Evolutionary conservation across 306 rosid genomes (phyloP), one percentile per base, ranked within the genome.

Genomic region (Glycine tomentella): DNA sequence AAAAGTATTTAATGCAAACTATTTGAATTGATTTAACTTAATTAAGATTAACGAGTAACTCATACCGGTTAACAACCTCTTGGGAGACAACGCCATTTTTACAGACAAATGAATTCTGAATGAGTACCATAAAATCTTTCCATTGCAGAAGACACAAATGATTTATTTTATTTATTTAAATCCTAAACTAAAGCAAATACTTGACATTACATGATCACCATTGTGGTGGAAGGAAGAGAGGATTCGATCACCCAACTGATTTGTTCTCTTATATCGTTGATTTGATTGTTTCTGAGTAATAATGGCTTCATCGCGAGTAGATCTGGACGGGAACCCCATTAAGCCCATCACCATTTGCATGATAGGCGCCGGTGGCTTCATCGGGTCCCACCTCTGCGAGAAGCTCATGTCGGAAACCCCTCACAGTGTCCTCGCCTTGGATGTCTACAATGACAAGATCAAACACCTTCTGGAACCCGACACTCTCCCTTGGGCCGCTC

Each of bases 281-380:
- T 25, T 25, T 25, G 31, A 25, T 25, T 25, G 31, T 25, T 25
- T 25, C 31, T 0, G 31, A 25, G 92, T 20, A 20, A 20, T 4
- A 11, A 69, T 69, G 95, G 94, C 93, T 83, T 86, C 94, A 34
- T 1, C 88, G 59, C 82, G 96, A 16, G 84, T 90, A 68, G 98
- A 94, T 94, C 96, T 94, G 40, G 94, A 90, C 48, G 96, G 96
- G 7, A 92, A 85, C 14, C 89, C 90, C 55, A 92, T 94, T 1
- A 90, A 88, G 87, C 87, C 97, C 65, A 82, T 94, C 25, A 90
- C 98, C 10, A 92, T 94, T 25, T 94, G 98, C 89, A 94, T 94
- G 97, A 94, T 94, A n/a, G 98, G 98, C 0, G 98, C 98, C 4
- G 98, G 97, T 1, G 98, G 98, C 0, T 94, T 94, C 94, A 94